Evolutionary conservation across 2,329 filamentous ascomycete species (phyloP), one percentile per base, ranked within the genome.

Genomic region (Aspergillus terreus): DNA sequence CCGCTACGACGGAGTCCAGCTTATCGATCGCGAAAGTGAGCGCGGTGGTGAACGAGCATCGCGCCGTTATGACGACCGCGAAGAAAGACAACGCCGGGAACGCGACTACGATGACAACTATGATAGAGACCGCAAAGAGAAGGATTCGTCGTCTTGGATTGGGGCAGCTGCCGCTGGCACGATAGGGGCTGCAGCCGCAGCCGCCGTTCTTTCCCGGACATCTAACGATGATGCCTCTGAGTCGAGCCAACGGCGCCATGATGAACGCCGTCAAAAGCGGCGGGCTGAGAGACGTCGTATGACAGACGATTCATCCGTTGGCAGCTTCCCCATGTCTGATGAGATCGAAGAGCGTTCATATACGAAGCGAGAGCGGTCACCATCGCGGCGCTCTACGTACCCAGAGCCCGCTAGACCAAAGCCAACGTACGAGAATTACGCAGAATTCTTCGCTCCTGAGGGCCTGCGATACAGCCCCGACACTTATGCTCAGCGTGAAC

Each of bases 141-240:
- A 47, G 32, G 56, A 60, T 7, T 62, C 62, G 2, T 62, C 60
- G 17, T 67, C 67, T 7, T 68, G 67, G 66, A 62, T 64, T 45
- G 63, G 61, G 21, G 62, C 66, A 45, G 77, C 77, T n/a, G 71
- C 77, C 12, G 76, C 76, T 27, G 79, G 76, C 21, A 77, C 77
- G 9, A 68, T 79, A 17, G 78, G 78, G 12, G 78, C 76, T 38
- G 72, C 71, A 21, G 70, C 76, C 36, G 75, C 73, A 42, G 71
- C 77, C 45, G 71, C 74, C 14, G 70, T 75, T 46, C 68, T 73
- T 11, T 66, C 62, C 40, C 65, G 60, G 46, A 51, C 51, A 5
- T 59, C 68, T 4, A 57, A 60, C 23, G 66, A 69, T 30, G 62
- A 61, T 35, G 51, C 55, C 5, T 68, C 61, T 30, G 65, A 66